These are phyloP conservation scores for Gynochthodes officinalis DNA, from an alignment of 257 asterid species.

Conservation along the genomic window DNA sequence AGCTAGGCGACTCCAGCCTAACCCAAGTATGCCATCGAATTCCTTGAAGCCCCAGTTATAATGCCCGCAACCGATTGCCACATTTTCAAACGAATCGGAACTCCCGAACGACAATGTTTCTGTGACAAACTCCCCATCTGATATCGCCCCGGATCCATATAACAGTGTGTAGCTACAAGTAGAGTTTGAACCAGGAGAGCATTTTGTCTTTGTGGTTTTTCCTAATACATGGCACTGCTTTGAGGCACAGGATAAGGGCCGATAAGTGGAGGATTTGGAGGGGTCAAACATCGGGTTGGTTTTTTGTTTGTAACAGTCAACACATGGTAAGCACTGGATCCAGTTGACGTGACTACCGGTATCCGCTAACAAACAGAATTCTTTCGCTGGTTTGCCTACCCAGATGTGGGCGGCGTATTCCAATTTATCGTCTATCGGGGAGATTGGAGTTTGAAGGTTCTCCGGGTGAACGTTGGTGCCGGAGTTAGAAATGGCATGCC, in stretches of 20 bases:
- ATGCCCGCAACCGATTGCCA: constrained; percentile 21
- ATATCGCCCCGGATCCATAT: neutral
- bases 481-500: too few species aligned
- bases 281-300: neutral
- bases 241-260: neutral
- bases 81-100: neutral
- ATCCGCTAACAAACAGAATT: neutral
- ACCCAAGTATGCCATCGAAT: constrained; percentile 8
- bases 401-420: neutral
- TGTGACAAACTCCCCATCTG: neutral
- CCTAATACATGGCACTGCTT: neutral
- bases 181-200: neutral
- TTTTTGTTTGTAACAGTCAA: neutral
- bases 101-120: neutral
- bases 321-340: neutral
- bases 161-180: fast-evolving
- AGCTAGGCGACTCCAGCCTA: neutral
- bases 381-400: neutral
- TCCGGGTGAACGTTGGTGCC: neutral
- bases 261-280: neutral
- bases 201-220: fast-evolving
- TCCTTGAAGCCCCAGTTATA: neutral
- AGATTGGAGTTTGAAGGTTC: neutral
- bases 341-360: neutral
- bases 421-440: fast-evolving